phyloP scores from a whole-genome alignment of 176 grass and related monocot species.

The Zea luxurians region DNA sequence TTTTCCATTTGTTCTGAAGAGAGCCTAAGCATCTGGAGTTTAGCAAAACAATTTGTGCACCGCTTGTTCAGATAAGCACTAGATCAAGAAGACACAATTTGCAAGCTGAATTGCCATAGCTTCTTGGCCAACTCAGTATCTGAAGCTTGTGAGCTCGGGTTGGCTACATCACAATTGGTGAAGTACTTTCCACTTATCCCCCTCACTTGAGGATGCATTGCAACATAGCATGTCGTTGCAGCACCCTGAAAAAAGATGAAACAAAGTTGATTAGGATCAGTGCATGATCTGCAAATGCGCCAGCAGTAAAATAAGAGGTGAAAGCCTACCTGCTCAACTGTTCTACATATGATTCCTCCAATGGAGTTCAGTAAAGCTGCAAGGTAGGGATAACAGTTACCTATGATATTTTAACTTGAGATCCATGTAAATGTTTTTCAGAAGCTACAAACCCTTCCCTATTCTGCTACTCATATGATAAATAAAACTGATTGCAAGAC shows the following conservation, averaged over 20 bases:
- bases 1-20: background rate
- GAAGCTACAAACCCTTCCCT: background rate
- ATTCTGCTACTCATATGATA: background rate
- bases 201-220: constrained; percentile 46
- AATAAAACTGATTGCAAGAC: background rate
- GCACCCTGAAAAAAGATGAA: constrained; percentile 42
- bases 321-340: constrained; percentile 30
- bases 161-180: too few relatives aligned
- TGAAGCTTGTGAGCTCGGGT: too few relatives aligned
- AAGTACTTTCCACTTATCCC: too few relatives aligned
- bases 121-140: constrained; percentile 21
- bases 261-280: background rate
- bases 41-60: background rate
- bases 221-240: constrained; percentile 80
- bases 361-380: constrained; percentile 35
- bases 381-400: background rate
- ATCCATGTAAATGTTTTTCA: background rate
- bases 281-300: background rate
- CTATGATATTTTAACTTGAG: background rate
- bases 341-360: constrained; percentile 36
- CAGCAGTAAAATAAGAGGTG: background rate
- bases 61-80: background rate
- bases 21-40: background rate
- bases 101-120: constrained; percentile 52
- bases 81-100: constrained; percentile 8